Evolutionary conservation across 2,329 filamentous ascomycete species (phyloP).

Genomic region (Talaromyces marneffei): DNA sequence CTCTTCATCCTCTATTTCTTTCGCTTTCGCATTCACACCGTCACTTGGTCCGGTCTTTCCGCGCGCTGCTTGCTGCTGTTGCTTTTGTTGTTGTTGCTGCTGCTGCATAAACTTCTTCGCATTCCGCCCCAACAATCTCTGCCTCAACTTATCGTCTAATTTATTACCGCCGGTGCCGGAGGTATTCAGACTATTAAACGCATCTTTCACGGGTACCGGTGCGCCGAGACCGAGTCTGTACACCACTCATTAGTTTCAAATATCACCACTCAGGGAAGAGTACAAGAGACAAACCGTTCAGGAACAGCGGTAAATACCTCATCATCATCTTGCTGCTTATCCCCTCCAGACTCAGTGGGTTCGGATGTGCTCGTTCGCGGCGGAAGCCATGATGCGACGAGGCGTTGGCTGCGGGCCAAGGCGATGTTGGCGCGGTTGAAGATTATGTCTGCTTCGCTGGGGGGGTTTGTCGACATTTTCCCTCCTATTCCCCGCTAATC

Average conservation of each 20-base stretch:
- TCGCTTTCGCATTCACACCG: neutral
- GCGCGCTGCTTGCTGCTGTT: constrained; percentile 15
- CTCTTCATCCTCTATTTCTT: constrained; percentile 20
- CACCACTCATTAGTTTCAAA: neutral
- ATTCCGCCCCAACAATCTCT: constrained; percentile 42
- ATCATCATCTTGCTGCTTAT: constrained; percentile 35
- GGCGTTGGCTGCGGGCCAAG: constrained; percentile 48
- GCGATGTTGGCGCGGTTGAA: constrained; percentile 51
- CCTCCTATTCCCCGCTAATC: neutral
- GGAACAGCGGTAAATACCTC: constrained; percentile 50
- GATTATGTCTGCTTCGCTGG: constrained; percentile 48
- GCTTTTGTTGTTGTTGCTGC: constrained; percentile 33
- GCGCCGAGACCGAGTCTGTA: constrained; percentile 45
- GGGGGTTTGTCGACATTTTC: constrained; percentile 25
- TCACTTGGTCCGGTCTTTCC: neutral
- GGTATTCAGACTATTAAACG: constrained; percentile 25
- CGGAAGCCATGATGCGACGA: constrained; percentile 54
- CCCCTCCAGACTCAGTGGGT: constrained; percentile 28
- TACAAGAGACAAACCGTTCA: constrained; percentile 43
- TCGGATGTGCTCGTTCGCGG: constrained; percentile 36
- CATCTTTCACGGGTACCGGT: constrained; percentile 31
- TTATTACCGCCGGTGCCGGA: constrained; percentile 37
- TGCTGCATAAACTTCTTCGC: constrained; percentile 40
- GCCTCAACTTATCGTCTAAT: constrained; percentile 42
- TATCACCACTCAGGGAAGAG: neutral